Percentiles rank a stretch among this genome's conserved stretches.
phyloP scores from a whole-genome alignment of 83 land plant genomes.

The Picea abies region DNA sequence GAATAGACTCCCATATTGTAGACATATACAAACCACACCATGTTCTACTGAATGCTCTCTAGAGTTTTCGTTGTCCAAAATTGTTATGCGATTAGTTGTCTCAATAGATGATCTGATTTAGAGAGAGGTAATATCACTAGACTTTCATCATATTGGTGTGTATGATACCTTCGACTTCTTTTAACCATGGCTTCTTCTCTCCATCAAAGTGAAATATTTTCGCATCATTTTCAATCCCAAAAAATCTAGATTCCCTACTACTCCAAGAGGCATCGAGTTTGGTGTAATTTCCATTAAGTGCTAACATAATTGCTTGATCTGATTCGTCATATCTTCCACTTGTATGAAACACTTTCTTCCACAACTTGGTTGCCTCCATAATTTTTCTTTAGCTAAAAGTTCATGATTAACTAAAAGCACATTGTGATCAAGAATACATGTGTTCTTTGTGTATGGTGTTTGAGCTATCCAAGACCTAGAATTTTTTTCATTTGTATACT shows the following conservation, averaged over 20 bases:
- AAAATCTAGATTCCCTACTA: neutral
- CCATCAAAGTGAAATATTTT: constrained; percentile 36
- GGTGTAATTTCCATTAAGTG: constrained; percentile 24
- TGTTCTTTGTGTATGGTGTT: too few relatives aligned
- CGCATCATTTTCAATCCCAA: neutral
- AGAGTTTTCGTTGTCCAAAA: neutral
- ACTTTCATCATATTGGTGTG: neutral
- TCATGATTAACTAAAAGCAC: too few relatives aligned
- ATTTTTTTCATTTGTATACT: too few relatives aligned
- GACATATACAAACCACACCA: too few relatives aligned
- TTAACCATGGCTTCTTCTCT: constrained; percentile 8
- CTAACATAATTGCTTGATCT: constrained; percentile 18
- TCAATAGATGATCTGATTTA: constrained; percentile 10
- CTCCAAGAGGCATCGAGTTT: constrained; percentile 35
- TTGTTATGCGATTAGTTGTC: neutral
- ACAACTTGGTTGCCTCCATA: too few relatives aligned
- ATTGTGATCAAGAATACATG: too few relatives aligned
- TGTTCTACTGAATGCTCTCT: neutral
- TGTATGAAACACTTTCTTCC: too few relatives aligned
- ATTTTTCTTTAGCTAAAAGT: too few relatives aligned
- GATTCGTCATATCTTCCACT: constrained; percentile 9
- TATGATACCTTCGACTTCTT: neutral
- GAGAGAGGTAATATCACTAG: constrained; percentile 25
- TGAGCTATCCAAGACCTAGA: too few relatives aligned
- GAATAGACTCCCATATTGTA: neutral